Percentiles rank a stretch among this genome's conserved stretches.
phyloP scores from a whole-genome alignment of 2,329 filamentous ascomycete species.

The Blastomyces percursus region DNA sequence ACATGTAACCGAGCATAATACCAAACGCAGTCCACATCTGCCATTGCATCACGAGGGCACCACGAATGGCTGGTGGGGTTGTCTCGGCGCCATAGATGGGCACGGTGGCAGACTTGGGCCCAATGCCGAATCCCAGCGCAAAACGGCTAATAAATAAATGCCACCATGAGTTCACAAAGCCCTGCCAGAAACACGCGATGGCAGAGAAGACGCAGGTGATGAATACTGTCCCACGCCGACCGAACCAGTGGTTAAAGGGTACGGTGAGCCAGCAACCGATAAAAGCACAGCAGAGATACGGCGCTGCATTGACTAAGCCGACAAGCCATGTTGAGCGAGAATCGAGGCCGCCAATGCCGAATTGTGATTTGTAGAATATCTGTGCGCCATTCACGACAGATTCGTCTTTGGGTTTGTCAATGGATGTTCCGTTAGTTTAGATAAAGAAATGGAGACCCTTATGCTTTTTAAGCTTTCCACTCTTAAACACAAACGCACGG shows the following conservation, averaged over 20 bases:
- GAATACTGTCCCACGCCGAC: slow-evolving; percentile 65
- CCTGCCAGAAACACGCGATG: slow-evolving; percentile 44
- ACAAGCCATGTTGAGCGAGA: slow-evolving; percentile 47
- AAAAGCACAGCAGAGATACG: slow-evolving; percentile 54
- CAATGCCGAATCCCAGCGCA: slow-evolving; percentile 66
- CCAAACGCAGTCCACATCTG: slow-evolving; percentile 48
- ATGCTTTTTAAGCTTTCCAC: background rate
- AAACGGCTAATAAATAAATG: slow-evolving; percentile 61
- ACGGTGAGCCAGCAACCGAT: slow-evolving; percentile 63
- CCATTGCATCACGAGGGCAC: slow-evolving; percentile 75
- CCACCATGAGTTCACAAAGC: slow-evolving; percentile 59
- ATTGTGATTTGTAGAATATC: slow-evolving; percentile 51
- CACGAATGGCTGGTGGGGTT: slow-evolving; percentile 56
- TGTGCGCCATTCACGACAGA: slow-evolving; percentile 60
- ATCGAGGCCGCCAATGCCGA: slow-evolving; percentile 45
- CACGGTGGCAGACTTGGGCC: slow-evolving; percentile 61
- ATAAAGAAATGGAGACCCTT: background rate
- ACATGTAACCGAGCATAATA: slow-evolving; percentile 47
- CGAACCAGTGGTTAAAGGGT: slow-evolving; percentile 59
- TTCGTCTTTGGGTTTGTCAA: slow-evolving; percentile 41
- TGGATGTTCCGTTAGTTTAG: slow-evolving; percentile 10
- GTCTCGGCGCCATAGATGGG: slow-evolving; percentile 69
- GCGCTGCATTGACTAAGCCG: slow-evolving; percentile 50
- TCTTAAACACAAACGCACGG: background rate
- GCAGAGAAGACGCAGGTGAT: slow-evolving; percentile 61